Evolutionary conservation across 1,284 basidiomycete species (phyloP), one percentile per base, ranked within the genome.

Genomic region (Ganoderma meredithae): DNA sequence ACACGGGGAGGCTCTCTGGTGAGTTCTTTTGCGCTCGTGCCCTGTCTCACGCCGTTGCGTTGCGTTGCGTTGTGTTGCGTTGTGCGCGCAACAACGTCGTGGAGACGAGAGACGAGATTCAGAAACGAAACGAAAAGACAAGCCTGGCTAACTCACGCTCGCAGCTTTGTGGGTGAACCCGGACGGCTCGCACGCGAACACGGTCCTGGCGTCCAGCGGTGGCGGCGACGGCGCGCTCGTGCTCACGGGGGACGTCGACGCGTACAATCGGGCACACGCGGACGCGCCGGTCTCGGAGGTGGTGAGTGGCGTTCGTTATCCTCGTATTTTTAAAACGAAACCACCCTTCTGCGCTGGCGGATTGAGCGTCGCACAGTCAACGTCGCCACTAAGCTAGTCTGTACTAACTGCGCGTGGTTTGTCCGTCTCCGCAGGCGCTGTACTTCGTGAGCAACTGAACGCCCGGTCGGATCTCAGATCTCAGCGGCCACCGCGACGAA

Each of bases 161-260:
- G 6, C n/a, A 17, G 39, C 47, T 15, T 40, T 59, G 36, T 76
- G 75, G 75, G 72, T 71, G 22, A 74, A 75, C 69, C 68, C 72
- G 1, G 72, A 76, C 68, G 71, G 72, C 60, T 67, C 72, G 59
- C 68, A 67, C 40, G 59, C 65, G 9, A 36, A 22, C 22, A 71
- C 72, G 56, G 61, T 60, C 17, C 66, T 74, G 33, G 74, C 65
- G 25, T 66, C 69, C 63, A 63, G 72, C 22, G 68, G n/a, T n/a
- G n/a, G n/a, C n/a, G n/a, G n/a, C 55, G 69, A 69, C 22, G 70
- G 68, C 65, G 33, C 65, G 44, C 67, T 76, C 7, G 36, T 73
- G 55, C 62, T 76, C 49, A 71, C 71, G 0, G 72, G 71, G 12
- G 71, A 74, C 58, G 60, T 72, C 39, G 53, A 9, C 44, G 67